Evolutionary conservation across 139 green algal species (phyloP).

Genomic region (Chlorella sorokiniana): DNA sequence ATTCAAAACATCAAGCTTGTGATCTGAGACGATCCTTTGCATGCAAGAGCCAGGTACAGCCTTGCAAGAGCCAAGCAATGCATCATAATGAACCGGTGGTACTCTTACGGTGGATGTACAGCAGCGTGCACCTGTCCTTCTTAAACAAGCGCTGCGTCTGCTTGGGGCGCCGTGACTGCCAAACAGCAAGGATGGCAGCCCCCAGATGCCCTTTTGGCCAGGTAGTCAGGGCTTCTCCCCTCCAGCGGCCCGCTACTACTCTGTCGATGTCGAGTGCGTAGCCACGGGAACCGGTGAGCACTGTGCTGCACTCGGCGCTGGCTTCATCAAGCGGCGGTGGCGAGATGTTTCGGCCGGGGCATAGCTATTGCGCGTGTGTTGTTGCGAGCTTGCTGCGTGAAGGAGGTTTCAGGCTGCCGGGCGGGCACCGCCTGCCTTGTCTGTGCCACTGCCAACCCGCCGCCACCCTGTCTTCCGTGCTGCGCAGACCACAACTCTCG

Average conservation of each 20-base stretch:
- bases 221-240: not conserved
- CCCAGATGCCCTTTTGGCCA: not conserved
- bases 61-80: too few species aligned
- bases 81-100: too few species aligned
- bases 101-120: too few species aligned
- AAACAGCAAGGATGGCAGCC: not conserved
- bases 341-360: too few species aligned
- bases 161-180: too few species aligned
- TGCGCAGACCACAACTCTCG: conserved; percentile 79
- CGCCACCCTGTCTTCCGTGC: not conserved
- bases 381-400: too few species aligned
- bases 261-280: conserved; percentile 92
- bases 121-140: too few species aligned
- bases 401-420: not conserved
- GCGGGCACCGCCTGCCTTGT: not conserved
- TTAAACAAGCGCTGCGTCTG: too few species aligned
- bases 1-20: too few species aligned
- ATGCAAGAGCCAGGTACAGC: too few species aligned
- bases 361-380: not conserved
- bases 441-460: not conserved
- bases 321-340: not conserved
- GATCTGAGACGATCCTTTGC: too few species aligned
- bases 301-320: not conserved
- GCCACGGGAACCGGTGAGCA: conserved; percentile 65
- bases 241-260: conserved; percentile 49